Conservation (phyloP, 1,139 yeast species). For the Kluyveromyces marxianus region DNA sequence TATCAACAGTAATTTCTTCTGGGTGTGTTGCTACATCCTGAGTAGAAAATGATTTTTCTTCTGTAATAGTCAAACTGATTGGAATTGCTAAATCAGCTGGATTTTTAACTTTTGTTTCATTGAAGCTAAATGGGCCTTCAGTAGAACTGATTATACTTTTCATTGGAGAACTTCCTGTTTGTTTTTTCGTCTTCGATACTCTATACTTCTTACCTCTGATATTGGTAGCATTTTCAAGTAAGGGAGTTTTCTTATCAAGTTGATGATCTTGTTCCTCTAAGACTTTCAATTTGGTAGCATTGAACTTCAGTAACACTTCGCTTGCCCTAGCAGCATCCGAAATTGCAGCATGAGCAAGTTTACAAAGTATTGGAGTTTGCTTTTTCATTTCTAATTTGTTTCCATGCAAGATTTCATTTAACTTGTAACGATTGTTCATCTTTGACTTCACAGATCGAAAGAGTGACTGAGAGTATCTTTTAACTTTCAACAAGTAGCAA, state of each 20-base stretch:
- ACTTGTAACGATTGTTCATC: conserved; percentile 27
- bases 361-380: conserved; percentile 30
- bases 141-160: not conserved
- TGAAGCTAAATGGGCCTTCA: conserved; percentile 16
- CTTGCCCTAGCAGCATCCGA: conserved; percentile 15
- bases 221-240: not conserved
- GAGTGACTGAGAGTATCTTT: conserved; percentile 34
- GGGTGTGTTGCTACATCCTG: not conserved
- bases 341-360: conserved; percentile 21
- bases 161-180: not conserved
- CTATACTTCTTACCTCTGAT: not conserved
- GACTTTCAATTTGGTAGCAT: not conserved
- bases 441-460: conserved; percentile 27
- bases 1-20: too few relatives aligned
- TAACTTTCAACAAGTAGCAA: conserved; percentile 54
- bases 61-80: not conserved
- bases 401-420: conserved; percentile 27
- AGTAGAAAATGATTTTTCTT: not conserved
- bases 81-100: conserved; percentile 24
- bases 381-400: conserved; percentile 25
- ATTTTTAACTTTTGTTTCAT: conserved; percentile 23
- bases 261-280: not conserved
- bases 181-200: not conserved
- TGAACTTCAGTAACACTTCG: conserved; percentile 9
- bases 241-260: not conserved